Conservation (phyloP, 2,329 filamentous ascomycete species). For the Cytospora schulzeri region DNA sequence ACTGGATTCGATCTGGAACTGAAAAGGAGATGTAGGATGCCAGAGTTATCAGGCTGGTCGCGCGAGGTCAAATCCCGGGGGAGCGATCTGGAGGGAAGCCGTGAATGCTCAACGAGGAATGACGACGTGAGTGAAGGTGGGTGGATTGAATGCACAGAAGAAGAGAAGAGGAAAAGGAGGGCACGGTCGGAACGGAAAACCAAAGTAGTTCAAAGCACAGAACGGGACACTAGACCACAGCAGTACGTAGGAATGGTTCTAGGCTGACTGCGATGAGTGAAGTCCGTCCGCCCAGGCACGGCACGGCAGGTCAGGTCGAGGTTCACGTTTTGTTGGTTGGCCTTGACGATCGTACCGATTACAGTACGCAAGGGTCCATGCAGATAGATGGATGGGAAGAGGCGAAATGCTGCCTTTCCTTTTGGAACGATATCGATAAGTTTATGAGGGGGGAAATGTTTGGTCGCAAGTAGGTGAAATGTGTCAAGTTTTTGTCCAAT, state of each 20-base stretch:
- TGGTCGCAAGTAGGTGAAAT: constrained; percentile 1
- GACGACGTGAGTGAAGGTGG: background rate
- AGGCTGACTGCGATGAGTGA: background rate
- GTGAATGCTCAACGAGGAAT: no score
- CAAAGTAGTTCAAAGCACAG: background rate
- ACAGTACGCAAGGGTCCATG: background rate
- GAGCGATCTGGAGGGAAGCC: background rate
- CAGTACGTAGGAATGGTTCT: background rate
- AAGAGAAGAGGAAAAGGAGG: background rate
- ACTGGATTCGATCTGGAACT: background rate
- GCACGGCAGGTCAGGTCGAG: background rate
- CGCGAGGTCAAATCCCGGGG: background rate
- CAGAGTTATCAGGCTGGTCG: background rate
- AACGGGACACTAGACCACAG: background rate
- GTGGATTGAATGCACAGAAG: background rate
- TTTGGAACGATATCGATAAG: background rate
- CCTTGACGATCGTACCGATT: background rate
- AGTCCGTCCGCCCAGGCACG: background rate
- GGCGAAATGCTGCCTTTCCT: constrained; percentile 5
- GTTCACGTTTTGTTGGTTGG: background rate
- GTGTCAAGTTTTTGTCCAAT: constrained; percentile 7
- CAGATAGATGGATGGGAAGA: constrained; percentile 4
- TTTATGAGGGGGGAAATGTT: background rate
- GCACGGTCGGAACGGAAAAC: background rate
- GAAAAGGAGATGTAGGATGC: background rate